phyloP scores from a whole-genome alignment of 1,139 yeast species.

The Sugiyamaella xylanicola region DNA sequence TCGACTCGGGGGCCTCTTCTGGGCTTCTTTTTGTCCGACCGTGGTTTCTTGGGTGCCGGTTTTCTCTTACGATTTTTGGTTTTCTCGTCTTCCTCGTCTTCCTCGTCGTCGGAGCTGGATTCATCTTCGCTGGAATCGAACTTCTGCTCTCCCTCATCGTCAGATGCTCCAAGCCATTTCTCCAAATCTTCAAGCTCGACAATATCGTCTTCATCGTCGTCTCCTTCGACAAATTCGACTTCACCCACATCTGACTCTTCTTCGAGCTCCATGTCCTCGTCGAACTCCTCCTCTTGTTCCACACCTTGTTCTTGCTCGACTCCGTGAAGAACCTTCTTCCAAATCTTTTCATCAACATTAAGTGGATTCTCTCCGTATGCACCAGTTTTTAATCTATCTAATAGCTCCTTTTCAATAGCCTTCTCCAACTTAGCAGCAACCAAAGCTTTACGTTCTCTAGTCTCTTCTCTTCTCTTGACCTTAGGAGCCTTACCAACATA shows the following conservation, averaged over 20 bases:
- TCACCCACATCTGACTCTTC: conserved; percentile 49
- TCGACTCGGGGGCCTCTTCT: conserved; percentile 72
- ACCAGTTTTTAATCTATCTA: conserved; percentile 93
- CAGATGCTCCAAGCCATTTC: conserved; percentile 43
- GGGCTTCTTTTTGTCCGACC: conserved; percentile 40
- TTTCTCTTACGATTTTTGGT: conserved; percentile 44
- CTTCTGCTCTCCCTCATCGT: conserved; percentile 27
- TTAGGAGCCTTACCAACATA: conserved; percentile 91
- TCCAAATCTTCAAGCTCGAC: conserved; percentile 37
- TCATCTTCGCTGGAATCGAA: conserved; percentile 32
- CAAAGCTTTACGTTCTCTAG: conserved; percentile 92
- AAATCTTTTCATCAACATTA: conserved; percentile 91
- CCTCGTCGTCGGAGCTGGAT: conserved; percentile 37
- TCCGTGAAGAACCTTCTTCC: conserved; percentile 90
- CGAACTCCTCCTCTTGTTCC: conserved; percentile 64
- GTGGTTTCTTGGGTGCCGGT: conserved; percentile 24
- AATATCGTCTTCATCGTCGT: conserved; percentile 48
- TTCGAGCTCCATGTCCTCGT: conserved; percentile 63
- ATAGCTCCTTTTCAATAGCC: conserved; percentile 90
- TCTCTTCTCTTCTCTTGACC: conserved; percentile 90
- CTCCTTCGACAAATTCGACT: conserved; percentile 81
- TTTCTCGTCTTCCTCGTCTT: conserved; percentile 46
- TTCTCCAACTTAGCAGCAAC: conserved; percentile 96
- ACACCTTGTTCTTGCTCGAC: conserved; percentile 61
- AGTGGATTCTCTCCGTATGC: conserved; percentile 98